Conservation (phyloP, 257 asterid species). For the Plantago ovata region DNA sequence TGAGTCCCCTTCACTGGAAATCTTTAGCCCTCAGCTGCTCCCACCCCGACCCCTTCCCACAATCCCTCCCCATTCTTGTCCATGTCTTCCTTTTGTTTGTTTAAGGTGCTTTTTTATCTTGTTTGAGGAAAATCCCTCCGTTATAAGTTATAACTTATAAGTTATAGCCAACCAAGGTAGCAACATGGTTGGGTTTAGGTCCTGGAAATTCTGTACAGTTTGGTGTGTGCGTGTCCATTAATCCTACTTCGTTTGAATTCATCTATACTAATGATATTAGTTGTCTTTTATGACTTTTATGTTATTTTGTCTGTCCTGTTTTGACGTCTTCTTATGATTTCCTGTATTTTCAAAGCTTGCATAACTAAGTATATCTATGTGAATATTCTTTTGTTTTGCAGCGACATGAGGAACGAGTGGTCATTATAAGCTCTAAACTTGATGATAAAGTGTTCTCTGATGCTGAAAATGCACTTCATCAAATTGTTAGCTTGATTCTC, state of each 20-base stretch:
- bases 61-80: slow-evolving; percentile 10
- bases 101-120: slow-evolving; percentile 19
- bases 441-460: slow-evolving; percentile 60
- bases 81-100: slow-evolving; percentile 8
- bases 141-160: too few relatives aligned
- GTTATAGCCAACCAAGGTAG: too few relatives aligned
- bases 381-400: slow-evolving; percentile 29
- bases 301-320: slow-evolving; percentile 1
- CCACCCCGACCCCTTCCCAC: neutral
- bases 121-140: neutral
- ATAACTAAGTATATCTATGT: slow-evolving; percentile 7
- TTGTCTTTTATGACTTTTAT: slow-evolving; percentile 3
- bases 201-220: too few relatives aligned
- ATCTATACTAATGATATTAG: slow-evolving; percentile 14
- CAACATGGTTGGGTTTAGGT: too few relatives aligned
- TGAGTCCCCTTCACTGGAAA: slow-evolving; percentile 4
- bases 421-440: slow-evolving; percentile 87
- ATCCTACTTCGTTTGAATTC: slow-evolving; percentile 8
- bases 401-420: slow-evolving; percentile 93
- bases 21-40: slow-evolving; percentile 2
- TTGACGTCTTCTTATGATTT: slow-evolving; percentile 9
- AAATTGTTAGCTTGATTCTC: slow-evolving; percentile 75
- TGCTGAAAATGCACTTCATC: slow-evolving; percentile 97
- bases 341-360: slow-evolving; percentile 4
- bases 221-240: too few relatives aligned